A percentile compares a stretch with the other conserved stretches of the same genome.
phyloP scores from a whole-genome alignment of 1,139 yeast genomes.

The Tardiomyces digboiensis region DNA sequence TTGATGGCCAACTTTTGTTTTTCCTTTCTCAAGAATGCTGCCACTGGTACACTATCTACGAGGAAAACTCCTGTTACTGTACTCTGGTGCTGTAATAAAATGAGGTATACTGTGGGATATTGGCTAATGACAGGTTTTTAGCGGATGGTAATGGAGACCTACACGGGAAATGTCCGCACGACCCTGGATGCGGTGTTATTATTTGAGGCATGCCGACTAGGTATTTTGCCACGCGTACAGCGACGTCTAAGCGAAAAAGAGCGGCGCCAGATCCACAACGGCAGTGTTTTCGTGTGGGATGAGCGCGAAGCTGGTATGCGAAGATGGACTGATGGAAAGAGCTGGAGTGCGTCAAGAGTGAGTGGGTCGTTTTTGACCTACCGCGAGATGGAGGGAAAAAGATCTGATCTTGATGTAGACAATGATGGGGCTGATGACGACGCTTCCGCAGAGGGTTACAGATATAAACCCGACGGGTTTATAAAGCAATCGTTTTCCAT shows the following conservation, averaged over 20 bases:
- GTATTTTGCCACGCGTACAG: slow-evolving; percentile 45
- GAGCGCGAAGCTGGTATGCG: slow-evolving; percentile 63
- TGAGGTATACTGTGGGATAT: no score
- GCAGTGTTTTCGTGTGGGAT: slow-evolving; percentile 64
- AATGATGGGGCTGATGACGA: neutral
- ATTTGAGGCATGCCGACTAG: slow-evolving; percentile 53
- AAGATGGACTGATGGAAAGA: slow-evolving; percentile 66
- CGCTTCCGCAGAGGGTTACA: slow-evolving; percentile 17
- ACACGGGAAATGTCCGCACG: slow-evolving; percentile 47
- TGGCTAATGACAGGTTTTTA: no score
- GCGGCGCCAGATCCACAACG: slow-evolving; percentile 41
- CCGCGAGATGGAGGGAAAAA: slow-evolving; percentile 40
- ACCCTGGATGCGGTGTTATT: slow-evolving; percentile 55
- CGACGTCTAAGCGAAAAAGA: slow-evolving; percentile 55
- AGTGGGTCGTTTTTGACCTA: slow-evolving; percentile 56
- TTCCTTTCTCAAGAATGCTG: no score
- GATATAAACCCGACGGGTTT: slow-evolving; percentile 39
- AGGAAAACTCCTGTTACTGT: no score
- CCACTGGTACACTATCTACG: no score
- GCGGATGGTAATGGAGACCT: slow-evolving; percentile 57
- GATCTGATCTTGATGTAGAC: neutral
- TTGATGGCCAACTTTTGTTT: no score
- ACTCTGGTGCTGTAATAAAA: no score
- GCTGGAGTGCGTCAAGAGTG: slow-evolving; percentile 67
- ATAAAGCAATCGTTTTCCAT: slow-evolving; percentile 51